phyloP scores from a whole-genome alignment of 2,329 filamentous ascomycete species.

The Pseudogymnoascus sp. region DNA sequence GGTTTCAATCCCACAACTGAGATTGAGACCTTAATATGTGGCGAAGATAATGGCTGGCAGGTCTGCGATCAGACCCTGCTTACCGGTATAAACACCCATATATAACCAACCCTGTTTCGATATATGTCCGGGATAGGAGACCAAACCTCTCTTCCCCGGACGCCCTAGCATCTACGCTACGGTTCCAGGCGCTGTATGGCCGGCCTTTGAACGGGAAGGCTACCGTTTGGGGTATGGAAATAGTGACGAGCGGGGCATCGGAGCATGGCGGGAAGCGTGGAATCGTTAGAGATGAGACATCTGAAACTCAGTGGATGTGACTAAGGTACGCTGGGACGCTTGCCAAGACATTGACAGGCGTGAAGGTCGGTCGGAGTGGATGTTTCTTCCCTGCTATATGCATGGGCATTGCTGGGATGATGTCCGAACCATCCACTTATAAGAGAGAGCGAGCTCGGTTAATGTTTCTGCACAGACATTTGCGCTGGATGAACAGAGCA shows the following conservation, averaged over 20 bases:
- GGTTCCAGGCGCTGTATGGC: conserved; percentile 1
- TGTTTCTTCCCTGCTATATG: not conserved
- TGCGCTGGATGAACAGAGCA: not conserved
- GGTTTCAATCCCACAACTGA: conserved; percentile 6
- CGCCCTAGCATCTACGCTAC: not conserved
- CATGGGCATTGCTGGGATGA: not conserved
- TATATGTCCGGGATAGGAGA: conserved; percentile 2
- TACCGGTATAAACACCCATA: conserved; percentile 5
- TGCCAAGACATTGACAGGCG: conserved; percentile 1
- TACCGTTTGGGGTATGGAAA: conserved; percentile 2
- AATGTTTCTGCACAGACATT: conserved; percentile 4
- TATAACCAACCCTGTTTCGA: conserved; percentile 1
- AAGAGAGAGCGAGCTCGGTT: not conserved
- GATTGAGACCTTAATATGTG: conserved; percentile 8
- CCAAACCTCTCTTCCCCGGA: conserved; percentile 2
- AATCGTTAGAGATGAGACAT: conserved; percentile 21
- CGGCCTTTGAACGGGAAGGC: not conserved
- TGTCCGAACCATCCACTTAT: not conserved
- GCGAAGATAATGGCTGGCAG: conserved; percentile 3
- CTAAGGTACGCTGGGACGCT: conserved; percentile 5
- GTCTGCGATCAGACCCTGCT: conserved; percentile 7
- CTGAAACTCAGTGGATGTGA: conserved; percentile 4
- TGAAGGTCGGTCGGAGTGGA: not conserved
- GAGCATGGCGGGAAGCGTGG: not conserved
- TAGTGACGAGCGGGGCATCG: not conserved